phyloP scores from a whole-genome alignment of 176 grass and related monocot species.

The Paspalum notatum region DNA sequence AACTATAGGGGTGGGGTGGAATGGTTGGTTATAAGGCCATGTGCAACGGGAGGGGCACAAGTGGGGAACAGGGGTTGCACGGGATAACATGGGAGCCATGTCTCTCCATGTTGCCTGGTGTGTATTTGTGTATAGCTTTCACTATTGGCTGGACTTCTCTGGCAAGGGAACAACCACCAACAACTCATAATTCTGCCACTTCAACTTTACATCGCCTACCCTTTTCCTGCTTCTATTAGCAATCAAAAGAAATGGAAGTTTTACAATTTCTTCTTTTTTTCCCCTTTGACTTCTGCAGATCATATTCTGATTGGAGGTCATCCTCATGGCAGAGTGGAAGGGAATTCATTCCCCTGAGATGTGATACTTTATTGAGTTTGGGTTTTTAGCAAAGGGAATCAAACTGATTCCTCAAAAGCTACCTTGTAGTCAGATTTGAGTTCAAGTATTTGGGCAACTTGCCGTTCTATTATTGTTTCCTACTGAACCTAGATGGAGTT shows the following conservation, averaged over 20 bases:
- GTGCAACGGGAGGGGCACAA: constrained; percentile 71
- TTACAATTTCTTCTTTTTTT: constrained; percentile 44
- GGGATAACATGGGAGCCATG: constrained; percentile 84
- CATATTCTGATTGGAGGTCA: constrained; percentile 32
- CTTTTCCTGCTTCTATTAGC: constrained; percentile 48
- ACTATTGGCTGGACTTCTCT: constrained; percentile 74
- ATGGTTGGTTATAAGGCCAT: constrained; percentile 66
- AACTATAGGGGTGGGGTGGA: constrained; percentile 42
- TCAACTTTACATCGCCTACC: constrained; percentile 49
- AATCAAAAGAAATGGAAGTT: constrained; percentile 50
- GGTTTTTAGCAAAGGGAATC: constrained; percentile 33
- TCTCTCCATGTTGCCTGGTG: constrained; percentile 70
- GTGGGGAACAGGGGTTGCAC: constrained; percentile 82
- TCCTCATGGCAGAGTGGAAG: constrained; percentile 21
- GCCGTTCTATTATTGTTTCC: constrained; percentile 9
- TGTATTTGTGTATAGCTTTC: constrained; percentile 76
- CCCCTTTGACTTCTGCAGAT: constrained; percentile 47
- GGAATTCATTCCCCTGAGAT: constrained; percentile 43
- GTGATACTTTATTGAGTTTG: constrained; percentile 36
- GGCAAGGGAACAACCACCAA: constrained; percentile 51
- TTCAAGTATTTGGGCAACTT: constrained; percentile 28
- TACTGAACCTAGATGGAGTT: constrained; percentile 31
- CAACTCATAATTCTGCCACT: constrained; percentile 46
- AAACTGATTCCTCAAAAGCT: constrained; percentile 40
- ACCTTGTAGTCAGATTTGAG: constrained; percentile 34